phyloP scores from a whole-genome alignment of 1,284 basidiomycete species.

The Volvariella surrecta region DNA sequence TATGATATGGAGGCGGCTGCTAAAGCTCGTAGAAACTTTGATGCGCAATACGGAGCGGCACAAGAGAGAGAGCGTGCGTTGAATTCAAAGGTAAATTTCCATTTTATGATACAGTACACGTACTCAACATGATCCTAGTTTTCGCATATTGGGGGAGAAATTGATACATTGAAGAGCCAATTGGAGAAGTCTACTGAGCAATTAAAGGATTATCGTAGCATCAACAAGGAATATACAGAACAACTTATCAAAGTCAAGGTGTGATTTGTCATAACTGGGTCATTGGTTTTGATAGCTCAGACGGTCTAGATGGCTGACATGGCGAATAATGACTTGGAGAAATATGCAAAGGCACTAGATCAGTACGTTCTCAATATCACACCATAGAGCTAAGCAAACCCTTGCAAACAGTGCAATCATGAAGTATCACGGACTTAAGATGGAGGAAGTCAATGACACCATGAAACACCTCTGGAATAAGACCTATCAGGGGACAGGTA shows the following conservation, averaged over 20 bases:
- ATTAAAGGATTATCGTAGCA: conserved; percentile 81
- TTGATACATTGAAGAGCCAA: conserved; percentile 69
- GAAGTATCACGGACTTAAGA: conserved; percentile 97
- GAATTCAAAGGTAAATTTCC: conserved; percentile 2
- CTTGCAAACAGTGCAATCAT: conserved; percentile 77
- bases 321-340: conserved; percentile 93
- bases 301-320: conserved; percentile 77
- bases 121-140: conserved; percentile 39
- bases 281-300: background rate
- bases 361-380: conserved; percentile 47
- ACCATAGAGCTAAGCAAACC: conserved; percentile 8
- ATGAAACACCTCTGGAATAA: conserved; percentile 97
- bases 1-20: conserved; percentile 79
- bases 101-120: conserved; percentile 2
- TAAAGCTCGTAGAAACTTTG: conserved; percentile 75
- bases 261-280: conserved; percentile 1
- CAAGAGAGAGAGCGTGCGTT: conserved; percentile 26
- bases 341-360: conserved; percentile 94
- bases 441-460: conserved; percentile 99
- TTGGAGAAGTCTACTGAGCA: conserved; percentile 65
- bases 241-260: conserved; percentile 96
- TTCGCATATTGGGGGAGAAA: conserved; percentile 74
- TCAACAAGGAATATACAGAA: conserved; percentile 80
- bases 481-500: conserved; percentile 97
- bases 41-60: conserved; percentile 70